Base-by-base conservation (phyloP, 164 flowering plant species). In the Aristolochia californica region DNA sequence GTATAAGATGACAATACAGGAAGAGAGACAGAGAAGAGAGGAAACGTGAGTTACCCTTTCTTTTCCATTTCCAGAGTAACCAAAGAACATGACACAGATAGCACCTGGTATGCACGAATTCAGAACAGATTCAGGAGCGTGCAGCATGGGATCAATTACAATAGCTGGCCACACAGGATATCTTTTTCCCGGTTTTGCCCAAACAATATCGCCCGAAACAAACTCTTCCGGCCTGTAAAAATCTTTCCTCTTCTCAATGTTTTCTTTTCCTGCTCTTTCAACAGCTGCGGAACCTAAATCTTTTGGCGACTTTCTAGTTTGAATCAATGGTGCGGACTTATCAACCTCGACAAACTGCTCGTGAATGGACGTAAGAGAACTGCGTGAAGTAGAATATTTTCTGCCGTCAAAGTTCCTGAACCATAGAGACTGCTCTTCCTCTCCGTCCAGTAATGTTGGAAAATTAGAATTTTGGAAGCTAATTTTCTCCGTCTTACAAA, bases 161-260 rank as follows among this genome's bases (percentile, higher is more conserved):
- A 82, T 72, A 24, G 96, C 99, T 17, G 99, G 99, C 99, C 97
- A 90, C 53, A 82, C 83, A 5, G 95, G 96, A 57, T 72, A 78
- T n/a, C 70, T 72, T 67, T 74, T 82, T 60, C 87, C 87, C 0
- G 85, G 70, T 66, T 86, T 94, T 5, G 95, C 99, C 99, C 99
- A 94, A 43, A 90, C 91, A 43, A 88, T 66, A 71, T 90, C 97
- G 11, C 96, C 94, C 23, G 75, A 45, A 59, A 72, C 74, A 62
- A 90, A 93, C 43, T 87, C 87, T 57, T 75, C 84, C 1, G 71
- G 77, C 64, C 73, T 70, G 62, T 69, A 78, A 45, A 72, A 69
- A 50, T 74, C 83, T 43, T 69, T 75, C 51, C 71, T 68, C 65
- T 60, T 76, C 64, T 68, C 76, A 60, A 0, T 66, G 25, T 66